Base-by-base conservation (phyloP, 495 filamentous ascomycete species). In the Ramalina intermedia region DNA sequence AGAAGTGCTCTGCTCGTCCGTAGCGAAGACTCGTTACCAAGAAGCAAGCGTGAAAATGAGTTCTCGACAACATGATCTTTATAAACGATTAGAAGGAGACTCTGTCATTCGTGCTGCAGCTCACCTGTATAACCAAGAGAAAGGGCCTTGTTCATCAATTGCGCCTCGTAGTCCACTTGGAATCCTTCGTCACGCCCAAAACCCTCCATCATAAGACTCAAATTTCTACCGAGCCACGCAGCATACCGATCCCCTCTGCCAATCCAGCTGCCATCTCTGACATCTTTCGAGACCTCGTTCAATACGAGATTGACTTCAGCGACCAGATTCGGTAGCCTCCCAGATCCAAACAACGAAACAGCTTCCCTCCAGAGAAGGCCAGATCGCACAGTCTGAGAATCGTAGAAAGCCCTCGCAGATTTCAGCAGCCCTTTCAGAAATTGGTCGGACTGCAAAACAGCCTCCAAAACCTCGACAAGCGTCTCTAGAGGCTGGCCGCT, bases 51-150 rank as follows among this genome's bases (percentile, higher is more conserved):
- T 5, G 54, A 53, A 12, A 77, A 69, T 11, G 80, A 48, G 9
- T 68, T 62, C 47, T 70, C 71, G 0, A 79, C 65, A 7, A 85
- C 46, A 2, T 64, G 63, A 43, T 82, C 83, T 87, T 41, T 7
- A 4, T 0, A 37, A 42, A 61, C 56, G 38, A 37, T 69, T 42
- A 65, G 58, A 17, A 48, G 43, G 3, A 24, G 7, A 12, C 6
- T 13, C 8, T 58, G 35, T 50, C 8, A 37, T 6, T 24, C 20
- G 48, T 9, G 21, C 4, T 44, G 26, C 5, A 12, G 58, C 65
- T 62, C 71, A 87, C 87, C 82, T 37, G 72, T 66, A 65, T 90
- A 82, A 4, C 87, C 89, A 48, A 96, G 63, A 26, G 75, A 78
- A 37, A 91, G 64, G 1, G 75, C 70, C 55, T 81, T 83, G 9